A percentile compares a stretch with the other conserved stretches of the same genome.
Conservation (phyloP, 2,329 filamentous ascomycete species). For the Alternaria metachromatica region DNA sequence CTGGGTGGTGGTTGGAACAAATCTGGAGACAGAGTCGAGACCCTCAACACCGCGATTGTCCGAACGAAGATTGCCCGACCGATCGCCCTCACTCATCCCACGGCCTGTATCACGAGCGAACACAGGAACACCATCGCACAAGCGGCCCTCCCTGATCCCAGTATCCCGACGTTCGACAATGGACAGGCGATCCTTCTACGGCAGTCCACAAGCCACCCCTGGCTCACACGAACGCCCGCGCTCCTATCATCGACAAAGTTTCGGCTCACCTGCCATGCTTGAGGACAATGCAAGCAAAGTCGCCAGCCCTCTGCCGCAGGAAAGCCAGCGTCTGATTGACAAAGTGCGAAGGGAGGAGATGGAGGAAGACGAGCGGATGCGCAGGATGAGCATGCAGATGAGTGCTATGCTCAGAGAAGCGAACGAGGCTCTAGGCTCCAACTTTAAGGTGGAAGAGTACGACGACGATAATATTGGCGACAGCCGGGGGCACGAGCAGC, state of each 20-base stretch:
- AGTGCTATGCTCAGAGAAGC: slow-evolving; percentile 89
- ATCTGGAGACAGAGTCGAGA: slow-evolving; percentile 63
- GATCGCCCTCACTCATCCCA: slow-evolving; percentile 45
- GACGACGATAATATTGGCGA: slow-evolving; percentile 26
- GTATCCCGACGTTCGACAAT: slow-evolving; percentile 50
- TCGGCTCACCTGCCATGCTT: slow-evolving; percentile 37
- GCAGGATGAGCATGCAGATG: slow-evolving; percentile 78
- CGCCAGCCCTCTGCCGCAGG: slow-evolving; percentile 56
- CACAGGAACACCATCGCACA: slow-evolving; percentile 23
- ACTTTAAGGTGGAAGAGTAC: slow-evolving; percentile 49
- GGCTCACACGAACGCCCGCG: slow-evolving; percentile 25
- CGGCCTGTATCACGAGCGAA: slow-evolving; percentile 37
- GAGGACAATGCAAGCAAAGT: slow-evolving; percentile 27
- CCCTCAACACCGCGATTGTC: slow-evolving; percentile 50
- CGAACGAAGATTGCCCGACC: slow-evolving; percentile 37
- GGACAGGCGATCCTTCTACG: slow-evolving; percentile 28
- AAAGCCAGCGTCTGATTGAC: slow-evolving; percentile 77
- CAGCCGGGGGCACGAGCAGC: not conserved
- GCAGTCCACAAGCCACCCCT: slow-evolving; percentile 15
- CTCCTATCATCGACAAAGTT: slow-evolving; percentile 41
- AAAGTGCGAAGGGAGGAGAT: slow-evolving; percentile 74
- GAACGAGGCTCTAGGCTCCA: slow-evolving; percentile 75
- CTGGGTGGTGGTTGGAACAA: slow-evolving; percentile 56
- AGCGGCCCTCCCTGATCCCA: slow-evolving; percentile 53
- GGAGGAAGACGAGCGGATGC: slow-evolving; percentile 79